Conservation (phyloP, 2,329 filamentous ascomycete genomes). For the Xylaria sp. region DNA sequence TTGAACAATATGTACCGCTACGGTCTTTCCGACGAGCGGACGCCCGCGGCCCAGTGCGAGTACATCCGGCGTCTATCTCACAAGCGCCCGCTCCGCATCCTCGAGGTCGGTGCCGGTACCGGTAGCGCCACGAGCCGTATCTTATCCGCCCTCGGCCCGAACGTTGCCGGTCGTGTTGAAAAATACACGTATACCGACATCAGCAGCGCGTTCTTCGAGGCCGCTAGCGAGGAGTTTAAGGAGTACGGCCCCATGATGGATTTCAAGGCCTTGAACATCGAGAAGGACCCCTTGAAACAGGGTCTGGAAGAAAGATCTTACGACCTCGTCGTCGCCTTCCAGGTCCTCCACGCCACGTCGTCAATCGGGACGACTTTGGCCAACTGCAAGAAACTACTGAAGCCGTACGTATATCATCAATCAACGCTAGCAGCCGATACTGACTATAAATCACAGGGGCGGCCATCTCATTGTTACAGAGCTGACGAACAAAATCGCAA, state of each 20-base stretch:
- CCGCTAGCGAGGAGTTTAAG: conserved; percentile 36
- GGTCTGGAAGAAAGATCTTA: conserved; percentile 36
- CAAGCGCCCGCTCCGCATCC: conserved; percentile 40
- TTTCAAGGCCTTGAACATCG: conserved; percentile 36
- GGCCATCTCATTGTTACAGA: conserved; percentile 37
- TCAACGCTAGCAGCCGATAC: background rate
- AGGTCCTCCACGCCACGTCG: conserved; percentile 37
- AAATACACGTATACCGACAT: conserved; percentile 52
- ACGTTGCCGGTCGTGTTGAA: conserved; percentile 35
- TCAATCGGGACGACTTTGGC: conserved; percentile 32
- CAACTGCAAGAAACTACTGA: conserved; percentile 33
- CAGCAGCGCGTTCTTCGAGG: conserved; percentile 42
- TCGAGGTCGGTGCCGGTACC: conserved; percentile 47
- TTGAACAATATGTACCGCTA: conserved; percentile 36
- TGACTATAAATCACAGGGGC: conserved; percentile 16
- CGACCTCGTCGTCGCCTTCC: conserved; percentile 38
- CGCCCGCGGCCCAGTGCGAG: conserved; percentile 33
- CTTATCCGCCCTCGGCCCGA: conserved; percentile 37
- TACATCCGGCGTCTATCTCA: conserved; percentile 33
- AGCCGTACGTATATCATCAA: conserved; percentile 23
- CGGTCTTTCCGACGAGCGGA: conserved; percentile 35
- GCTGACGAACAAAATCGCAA: conserved; percentile 33
- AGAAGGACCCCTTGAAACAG: conserved; percentile 30
- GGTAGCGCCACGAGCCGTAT: conserved; percentile 45
- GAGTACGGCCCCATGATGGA: conserved; percentile 34